Conservation (phyloP, 768 basidiomycete genomes). For the Wakefieldia striispora region DNA sequence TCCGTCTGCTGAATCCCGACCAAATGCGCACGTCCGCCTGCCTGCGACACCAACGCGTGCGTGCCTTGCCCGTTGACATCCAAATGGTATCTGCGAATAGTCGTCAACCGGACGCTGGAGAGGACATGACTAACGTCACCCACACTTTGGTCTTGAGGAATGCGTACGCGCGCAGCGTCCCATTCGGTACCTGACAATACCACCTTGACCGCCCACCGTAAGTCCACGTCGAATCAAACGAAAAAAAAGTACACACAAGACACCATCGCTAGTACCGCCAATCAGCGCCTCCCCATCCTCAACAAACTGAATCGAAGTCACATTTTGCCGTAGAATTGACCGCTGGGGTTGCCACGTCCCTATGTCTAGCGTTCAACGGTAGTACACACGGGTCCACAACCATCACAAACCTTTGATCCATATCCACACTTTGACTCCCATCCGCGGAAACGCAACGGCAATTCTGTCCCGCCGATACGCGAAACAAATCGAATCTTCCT, state of each 20-base stretch:
- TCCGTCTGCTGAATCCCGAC: constrained; percentile 50
- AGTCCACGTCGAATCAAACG: constrained; percentile 2
- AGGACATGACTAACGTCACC: constrained; percentile 18
- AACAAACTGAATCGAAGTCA: constrained; percentile 62
- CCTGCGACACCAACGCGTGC: constrained; percentile 53
- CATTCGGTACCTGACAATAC: constrained; percentile 68
- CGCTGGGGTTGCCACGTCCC: constrained; percentile 65
- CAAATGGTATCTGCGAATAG: constrained; percentile 44
- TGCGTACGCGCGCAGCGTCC: constrained; percentile 56
- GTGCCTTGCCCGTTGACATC: constrained; percentile 48
- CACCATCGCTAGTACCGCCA: constrained; percentile 69
- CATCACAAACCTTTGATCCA: constrained; percentile 48
- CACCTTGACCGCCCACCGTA: constrained; percentile 41
- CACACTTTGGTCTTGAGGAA: constrained; percentile 62
- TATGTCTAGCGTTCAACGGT: constrained; percentile 22
- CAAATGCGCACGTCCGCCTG: constrained; percentile 48
- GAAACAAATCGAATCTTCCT: constrained; percentile 48
- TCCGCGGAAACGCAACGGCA: constrained; percentile 58
- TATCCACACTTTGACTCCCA: constrained; percentile 65
- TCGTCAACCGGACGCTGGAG: constrained; percentile 10
- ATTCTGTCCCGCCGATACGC: constrained; percentile 57
- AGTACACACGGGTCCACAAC: not conserved
- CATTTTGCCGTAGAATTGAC: constrained; percentile 61
- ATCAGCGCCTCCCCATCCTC: constrained; percentile 61
- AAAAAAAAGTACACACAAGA: constrained; percentile 45